Base-by-base conservation (phyloP, 129 eudicot genomes). In the Chrysanthemum makinoi region DNA sequence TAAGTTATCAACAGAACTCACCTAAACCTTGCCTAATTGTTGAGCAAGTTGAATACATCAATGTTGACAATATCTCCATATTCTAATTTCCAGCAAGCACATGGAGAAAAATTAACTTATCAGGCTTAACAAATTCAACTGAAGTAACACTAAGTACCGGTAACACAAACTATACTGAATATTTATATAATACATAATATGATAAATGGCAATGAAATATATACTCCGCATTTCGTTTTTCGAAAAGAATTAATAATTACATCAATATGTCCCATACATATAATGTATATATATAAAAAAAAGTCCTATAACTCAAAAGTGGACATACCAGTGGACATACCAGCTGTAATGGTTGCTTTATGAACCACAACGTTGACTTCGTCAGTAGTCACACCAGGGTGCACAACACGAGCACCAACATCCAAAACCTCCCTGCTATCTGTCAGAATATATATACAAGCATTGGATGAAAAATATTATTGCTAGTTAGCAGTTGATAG, bases 401-500 rank as follows among this genome's bases (percentile, higher is more conserved):
- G 81, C 77, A 90, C 86, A 62, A 81, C 83, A 51, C 96, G 91
- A 28, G 99, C 99, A 84, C 96, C 99, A 15, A 93, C 94, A 87
- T 94, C 99, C 87, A 94, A 79, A 76, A 90, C 99, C 80, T 94
- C 93, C 72, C 99, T 82, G 82, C 97, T 44, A 94, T 89, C 99
- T 90, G 86, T n/a, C 19, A 2, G 58, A 58, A 58, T 59, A 67
- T 58, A 24, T 26, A 33, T n/a, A 67, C 68, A 48, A 62, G 54
- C 9, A 19, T 47, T 19, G 26, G 24, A 68, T 5, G 2, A 69
- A 20, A 48, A 20, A 20, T 20, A 58, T 53, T 18, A 55, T 12
- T 48, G 19, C 13, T 19, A 20, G 28, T 53, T 65, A 11, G 3
- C 16, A 35, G 17, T 6, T 26, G 50, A 35, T 16, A n/a, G 9